Conservation (phyloP, 23 red algal genomes). For the Pyropia yezoensis region DNA sequence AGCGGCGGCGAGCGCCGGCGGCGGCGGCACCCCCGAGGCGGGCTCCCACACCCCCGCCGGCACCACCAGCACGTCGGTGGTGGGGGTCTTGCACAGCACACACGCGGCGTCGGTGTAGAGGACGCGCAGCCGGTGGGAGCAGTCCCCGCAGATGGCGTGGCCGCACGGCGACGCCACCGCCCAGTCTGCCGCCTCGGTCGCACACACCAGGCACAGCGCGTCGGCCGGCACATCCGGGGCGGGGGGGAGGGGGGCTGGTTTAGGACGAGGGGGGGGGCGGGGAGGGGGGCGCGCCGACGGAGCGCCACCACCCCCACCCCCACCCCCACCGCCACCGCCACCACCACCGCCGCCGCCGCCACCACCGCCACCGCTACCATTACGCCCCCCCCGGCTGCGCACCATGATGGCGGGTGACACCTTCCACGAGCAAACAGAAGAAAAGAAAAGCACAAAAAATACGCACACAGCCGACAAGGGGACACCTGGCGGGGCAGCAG, state of each 20-base stretch:
- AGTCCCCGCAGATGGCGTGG: slow-evolving; percentile 70
- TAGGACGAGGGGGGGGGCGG: too few species aligned
- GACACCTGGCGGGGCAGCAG: too few species aligned
- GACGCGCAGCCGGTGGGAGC: slow-evolving; percentile 72
- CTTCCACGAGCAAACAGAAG: too few species aligned
- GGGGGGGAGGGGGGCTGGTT: neutral
- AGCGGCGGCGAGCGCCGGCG: neutral
- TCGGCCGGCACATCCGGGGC: slow-evolving; percentile 15
- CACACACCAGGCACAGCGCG: slow-evolving; percentile 60
- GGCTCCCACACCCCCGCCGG: neutral
- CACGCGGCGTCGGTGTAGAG: slow-evolving; percentile 62
- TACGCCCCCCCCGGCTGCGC: too few species aligned
- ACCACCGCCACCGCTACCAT: too few species aligned
- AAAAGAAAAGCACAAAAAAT: too few species aligned
- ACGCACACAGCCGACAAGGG: too few species aligned
- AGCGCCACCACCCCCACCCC: too few species aligned
- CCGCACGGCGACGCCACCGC: slow-evolving; percentile 54
- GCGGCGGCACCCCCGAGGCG: neutral
- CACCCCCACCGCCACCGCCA: too few species aligned
- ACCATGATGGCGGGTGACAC: too few species aligned
- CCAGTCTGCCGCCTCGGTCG: slow-evolving; percentile 29
- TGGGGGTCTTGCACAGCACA: slow-evolving; percentile 61
- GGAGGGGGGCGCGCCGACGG: too few species aligned
- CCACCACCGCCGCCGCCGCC: too few species aligned
- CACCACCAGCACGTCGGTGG: slow-evolving; percentile 48